A percentile compares a stretch with the other conserved stretches of the same genome.
These are phyloP conservation scores for Ganoderma meredithae DNA, from an alignment of 1,284 basidiomycete species.

Conservation along the genomic window DNA sequence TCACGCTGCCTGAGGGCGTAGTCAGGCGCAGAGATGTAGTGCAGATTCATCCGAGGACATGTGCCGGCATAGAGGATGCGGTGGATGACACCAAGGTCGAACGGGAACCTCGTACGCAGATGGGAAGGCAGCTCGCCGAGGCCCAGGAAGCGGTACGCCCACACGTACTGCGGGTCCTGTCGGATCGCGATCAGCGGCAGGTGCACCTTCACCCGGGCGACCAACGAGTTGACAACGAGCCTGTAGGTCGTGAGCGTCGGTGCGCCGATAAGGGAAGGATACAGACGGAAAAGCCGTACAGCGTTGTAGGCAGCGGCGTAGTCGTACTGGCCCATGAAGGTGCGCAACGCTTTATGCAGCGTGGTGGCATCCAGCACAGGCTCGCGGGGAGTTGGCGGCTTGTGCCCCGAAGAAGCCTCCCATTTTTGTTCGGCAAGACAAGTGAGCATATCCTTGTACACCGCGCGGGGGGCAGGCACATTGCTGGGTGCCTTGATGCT, in stretches of 20 bases:
- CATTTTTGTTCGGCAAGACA: slow-evolving; percentile 40
- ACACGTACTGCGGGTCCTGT: slow-evolving; percentile 19
- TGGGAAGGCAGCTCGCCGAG: slow-evolving; percentile 15
- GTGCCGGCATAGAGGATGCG: slow-evolving; percentile 28
- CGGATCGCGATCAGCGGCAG: slow-evolving; percentile 14
- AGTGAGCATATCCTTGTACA: slow-evolving; percentile 57
- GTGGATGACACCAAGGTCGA: slow-evolving; percentile 26
- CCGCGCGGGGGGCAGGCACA: slow-evolving; percentile 46
- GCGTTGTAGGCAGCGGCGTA: slow-evolving; percentile 54
- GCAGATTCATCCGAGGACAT: slow-evolving; percentile 23
- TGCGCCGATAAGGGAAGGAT: slow-evolving; percentile 36
- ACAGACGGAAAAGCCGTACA: slow-evolving; percentile 43
- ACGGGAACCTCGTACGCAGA: slow-evolving; percentile 5
- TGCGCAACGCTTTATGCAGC: slow-evolving; percentile 50
- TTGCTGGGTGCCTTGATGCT: slow-evolving; percentile 22
- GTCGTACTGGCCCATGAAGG: slow-evolving; percentile 52
- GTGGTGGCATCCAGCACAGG: slow-evolving; percentile 44
- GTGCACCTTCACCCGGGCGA: slow-evolving; percentile 33
- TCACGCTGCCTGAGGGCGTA: neutral
- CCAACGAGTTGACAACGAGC: slow-evolving; percentile 43
- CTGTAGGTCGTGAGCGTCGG: slow-evolving; percentile 50
- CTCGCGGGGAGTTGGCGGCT: slow-evolving; percentile 23
- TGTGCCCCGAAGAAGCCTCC: neutral
- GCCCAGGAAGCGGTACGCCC: slow-evolving; percentile 44
- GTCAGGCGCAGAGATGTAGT: slow-evolving; percentile 22